Percentiles rank a stretch among this genome's conserved stretches.
phyloP scores from a whole-genome alignment of 805 yeast genomes.

The Saccharomycopsis sp. region DNA sequence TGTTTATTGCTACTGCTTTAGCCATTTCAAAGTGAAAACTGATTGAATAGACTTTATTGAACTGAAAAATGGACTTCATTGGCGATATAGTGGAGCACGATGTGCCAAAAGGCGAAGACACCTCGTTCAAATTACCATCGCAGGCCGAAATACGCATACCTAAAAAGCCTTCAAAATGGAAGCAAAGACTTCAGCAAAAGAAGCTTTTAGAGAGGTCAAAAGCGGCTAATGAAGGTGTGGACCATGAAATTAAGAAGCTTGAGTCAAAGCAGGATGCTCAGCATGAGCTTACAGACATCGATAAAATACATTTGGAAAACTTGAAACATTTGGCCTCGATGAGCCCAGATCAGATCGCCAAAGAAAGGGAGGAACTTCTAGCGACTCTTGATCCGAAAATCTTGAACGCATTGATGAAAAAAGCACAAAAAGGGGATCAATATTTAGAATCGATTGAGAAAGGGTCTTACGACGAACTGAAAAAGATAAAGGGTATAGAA shows the following conservation, averaged over 20 bases:
- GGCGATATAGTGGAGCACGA: slow-evolving; percentile 71
- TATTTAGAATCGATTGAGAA: slow-evolving; percentile 25
- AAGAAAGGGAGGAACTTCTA: slow-evolving; percentile 61
- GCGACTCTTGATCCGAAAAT: slow-evolving; percentile 64
- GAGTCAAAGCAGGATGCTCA: slow-evolving; percentile 14
- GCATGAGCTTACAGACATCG: slow-evolving; percentile 49
- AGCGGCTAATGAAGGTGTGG: slow-evolving; percentile 5
- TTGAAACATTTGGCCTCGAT: slow-evolving; percentile 51
- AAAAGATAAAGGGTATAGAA: slow-evolving; percentile 29
- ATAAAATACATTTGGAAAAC: slow-evolving; percentile 72
- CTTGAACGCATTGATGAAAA: slow-evolving; percentile 51
- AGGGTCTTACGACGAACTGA: slow-evolving; percentile 36
- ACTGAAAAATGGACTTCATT: slow-evolving; percentile 48
- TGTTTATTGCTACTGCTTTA: too few species aligned
- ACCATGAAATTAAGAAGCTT: slow-evolving; percentile 4
- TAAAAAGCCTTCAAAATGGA: slow-evolving; percentile 44
- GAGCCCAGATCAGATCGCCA: slow-evolving; percentile 57
- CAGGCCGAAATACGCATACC: slow-evolving; percentile 20
- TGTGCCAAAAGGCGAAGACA: slow-evolving; percentile 24
- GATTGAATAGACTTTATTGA: too few species aligned
- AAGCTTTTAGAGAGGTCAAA: slow-evolving; percentile 26
- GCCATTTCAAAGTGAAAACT: too few species aligned
- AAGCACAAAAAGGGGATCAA: slow-evolving; percentile 39
- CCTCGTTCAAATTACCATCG: neutral
- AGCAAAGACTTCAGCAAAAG: slow-evolving; percentile 34